These are phyloP conservation scores for Cardamine resedifolia DNA, from an alignment of 345 rosid genomes.

Conservation along the genomic window DNA sequence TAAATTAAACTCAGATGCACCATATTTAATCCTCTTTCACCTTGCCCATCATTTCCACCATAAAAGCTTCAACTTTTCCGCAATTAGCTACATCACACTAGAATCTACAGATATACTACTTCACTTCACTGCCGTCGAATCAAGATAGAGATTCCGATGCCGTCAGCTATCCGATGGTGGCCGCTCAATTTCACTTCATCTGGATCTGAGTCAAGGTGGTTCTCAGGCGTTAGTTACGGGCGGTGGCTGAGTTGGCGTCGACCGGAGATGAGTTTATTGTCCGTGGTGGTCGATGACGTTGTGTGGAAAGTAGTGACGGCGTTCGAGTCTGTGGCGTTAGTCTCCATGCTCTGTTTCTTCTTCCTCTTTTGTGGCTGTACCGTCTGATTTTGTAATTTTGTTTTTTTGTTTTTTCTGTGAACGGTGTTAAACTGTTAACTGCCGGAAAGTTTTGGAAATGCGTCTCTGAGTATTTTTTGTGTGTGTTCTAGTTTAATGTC, in stretches of 20 bases:
- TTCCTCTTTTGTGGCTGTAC: slow-evolving; percentile 90
- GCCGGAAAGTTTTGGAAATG: slow-evolving; percentile 11
- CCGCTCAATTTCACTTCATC: slow-evolving; percentile 9
- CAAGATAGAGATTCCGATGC: slow-evolving; percentile 31
- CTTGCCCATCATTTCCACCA: slow-evolving; percentile 19
- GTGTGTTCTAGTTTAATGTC: background rate
- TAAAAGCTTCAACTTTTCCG: slow-evolving; percentile 19
- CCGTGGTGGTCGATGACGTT: slow-evolving; percentile 59
- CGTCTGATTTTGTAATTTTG: slow-evolving; percentile 34
- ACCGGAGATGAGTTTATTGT: slow-evolving; percentile 47
- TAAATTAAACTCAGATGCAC: background rate
- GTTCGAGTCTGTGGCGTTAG: slow-evolving; percentile 82
- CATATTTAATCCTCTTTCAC: background rate
- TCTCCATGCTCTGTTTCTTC: slow-evolving; percentile 87
- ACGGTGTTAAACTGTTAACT: background rate
- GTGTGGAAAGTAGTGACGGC: slow-evolving; percentile 72
- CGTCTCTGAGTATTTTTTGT: background rate
- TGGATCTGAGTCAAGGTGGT: slow-evolving; percentile 17
- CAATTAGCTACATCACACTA: background rate
- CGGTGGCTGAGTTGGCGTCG: slow-evolving; percentile 31
- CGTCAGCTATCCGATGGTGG: slow-evolving; percentile 44
- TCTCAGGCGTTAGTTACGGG: background rate
- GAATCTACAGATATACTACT: background rate
- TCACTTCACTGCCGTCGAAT: background rate
- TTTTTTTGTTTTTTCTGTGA: background rate